A percentile compares a stretch with the other conserved stretches of the same genome.
Evolutionary conservation across 495 filamentous ascomycete species (phyloP).

Genomic region (Parathielavia hyrcaniae): DNA sequence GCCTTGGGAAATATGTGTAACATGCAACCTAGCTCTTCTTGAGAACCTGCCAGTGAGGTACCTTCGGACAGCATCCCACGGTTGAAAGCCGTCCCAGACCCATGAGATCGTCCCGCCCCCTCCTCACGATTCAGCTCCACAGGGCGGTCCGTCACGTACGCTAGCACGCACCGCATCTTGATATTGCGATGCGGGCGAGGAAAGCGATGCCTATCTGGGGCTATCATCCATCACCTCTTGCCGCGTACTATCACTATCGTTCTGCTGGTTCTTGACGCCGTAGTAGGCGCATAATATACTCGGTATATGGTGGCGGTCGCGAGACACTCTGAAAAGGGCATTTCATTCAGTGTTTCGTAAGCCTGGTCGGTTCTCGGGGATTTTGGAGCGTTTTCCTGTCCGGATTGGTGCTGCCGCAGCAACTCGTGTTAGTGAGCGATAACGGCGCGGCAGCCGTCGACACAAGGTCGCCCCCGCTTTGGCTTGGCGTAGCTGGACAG

Average conservation of each 20-base stretch:
- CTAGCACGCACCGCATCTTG: constrained; percentile 3
- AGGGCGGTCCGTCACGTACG: neutral
- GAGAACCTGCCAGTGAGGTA: no score
- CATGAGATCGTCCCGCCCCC: constrained; percentile 6
- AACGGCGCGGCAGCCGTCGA: constrained; percentile 10
- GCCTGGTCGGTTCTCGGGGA: neutral
- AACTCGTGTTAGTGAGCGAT: constrained; percentile 12
- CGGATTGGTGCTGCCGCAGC: constrained; percentile 16
- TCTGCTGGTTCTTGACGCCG: no score
- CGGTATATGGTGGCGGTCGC: no score
- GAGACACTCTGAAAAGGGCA: no score
- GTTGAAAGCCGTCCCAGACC: neutral
- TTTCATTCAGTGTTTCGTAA: neutral
- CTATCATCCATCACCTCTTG: no score
- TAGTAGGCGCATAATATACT: no score
- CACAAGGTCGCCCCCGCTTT: neutral
- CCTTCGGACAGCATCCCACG: neutral
- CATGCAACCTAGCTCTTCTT: no score
- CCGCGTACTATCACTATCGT: no score
- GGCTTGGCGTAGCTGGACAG: neutral
- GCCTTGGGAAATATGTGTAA: no score
- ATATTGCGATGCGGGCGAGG: neutral
- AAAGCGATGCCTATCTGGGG: no score
- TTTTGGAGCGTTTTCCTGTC: constrained; percentile 3
- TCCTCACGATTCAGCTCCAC: constrained; percentile 3